phyloP scores from a whole-genome alignment of 1,139 yeast species.

The Protomyces inouyei region DNA sequence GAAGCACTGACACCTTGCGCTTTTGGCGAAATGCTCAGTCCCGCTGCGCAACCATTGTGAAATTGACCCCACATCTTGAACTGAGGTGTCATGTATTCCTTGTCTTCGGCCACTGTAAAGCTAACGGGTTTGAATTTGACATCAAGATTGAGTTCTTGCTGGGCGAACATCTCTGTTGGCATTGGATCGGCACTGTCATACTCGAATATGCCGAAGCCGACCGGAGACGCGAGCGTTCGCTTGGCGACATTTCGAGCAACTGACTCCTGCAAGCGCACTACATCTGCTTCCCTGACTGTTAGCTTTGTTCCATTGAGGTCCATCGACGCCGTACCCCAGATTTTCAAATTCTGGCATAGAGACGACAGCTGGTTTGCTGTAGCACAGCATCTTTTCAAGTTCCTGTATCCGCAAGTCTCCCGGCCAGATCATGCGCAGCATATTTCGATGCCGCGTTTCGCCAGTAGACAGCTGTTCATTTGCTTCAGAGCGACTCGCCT shows the following conservation, averaged over 20 bases:
- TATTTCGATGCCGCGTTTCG: neutral
- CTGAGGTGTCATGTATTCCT: conserved; percentile 50
- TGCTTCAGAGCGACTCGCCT: conserved; percentile 37
- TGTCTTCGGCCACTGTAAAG: conserved; percentile 58
- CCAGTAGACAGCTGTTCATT: neutral
- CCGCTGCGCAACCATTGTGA: conserved; percentile 89
- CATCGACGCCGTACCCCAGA: conserved; percentile 31
- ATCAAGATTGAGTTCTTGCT: conserved; percentile 68
- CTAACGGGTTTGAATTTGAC: conserved; percentile 63
- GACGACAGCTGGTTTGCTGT: conserved; percentile 48
- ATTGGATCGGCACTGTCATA: conserved; percentile 71
- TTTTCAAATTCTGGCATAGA: conserved; percentile 40
- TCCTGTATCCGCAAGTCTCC: conserved; percentile 77
- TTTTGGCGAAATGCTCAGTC: conserved; percentile 65
- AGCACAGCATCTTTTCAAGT: conserved; percentile 63
- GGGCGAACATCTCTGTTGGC: conserved; percentile 76
- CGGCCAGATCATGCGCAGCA: conserved; percentile 53
- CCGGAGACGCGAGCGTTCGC: conserved; percentile 69
- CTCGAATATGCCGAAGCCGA: conserved; percentile 71
- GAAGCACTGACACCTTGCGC: conserved; percentile 77
- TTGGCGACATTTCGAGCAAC: conserved; percentile 61
- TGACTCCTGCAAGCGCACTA: conserved; percentile 55
- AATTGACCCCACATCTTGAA: conserved; percentile 78
- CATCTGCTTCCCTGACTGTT: conserved; percentile 51
- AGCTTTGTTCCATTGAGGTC: neutral